Evolutionary conservation across 2,329 filamentous ascomycete genomes (phyloP).

Genomic region (Byssochlamys sp.): DNA sequence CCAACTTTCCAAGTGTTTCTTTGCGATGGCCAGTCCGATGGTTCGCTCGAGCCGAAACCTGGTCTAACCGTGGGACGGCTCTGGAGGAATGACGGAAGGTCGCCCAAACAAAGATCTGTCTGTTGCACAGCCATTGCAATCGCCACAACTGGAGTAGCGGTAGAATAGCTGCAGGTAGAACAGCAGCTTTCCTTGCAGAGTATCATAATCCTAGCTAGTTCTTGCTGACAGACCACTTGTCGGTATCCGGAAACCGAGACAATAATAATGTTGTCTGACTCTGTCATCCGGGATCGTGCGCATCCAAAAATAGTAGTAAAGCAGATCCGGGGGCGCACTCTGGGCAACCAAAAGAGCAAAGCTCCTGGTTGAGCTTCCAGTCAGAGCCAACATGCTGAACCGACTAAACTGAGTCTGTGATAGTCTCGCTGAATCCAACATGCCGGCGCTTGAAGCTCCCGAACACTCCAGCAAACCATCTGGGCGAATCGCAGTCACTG

Average conservation of each 20-base stretch:
- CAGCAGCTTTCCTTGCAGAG: neutral
- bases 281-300: neutral
- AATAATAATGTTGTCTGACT: neutral
- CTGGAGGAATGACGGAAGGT: neutral
- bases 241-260: neutral
- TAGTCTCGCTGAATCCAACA: neutral
- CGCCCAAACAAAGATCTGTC: neutral
- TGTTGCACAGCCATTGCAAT: neutral
- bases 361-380: neutral
- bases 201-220: neutral
- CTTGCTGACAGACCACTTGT: neutral
- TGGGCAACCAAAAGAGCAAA: neutral
- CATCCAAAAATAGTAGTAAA: neutral
- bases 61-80: neutral
- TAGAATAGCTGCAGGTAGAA: neutral
- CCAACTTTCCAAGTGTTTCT: neutral
- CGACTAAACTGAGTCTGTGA: neutral
- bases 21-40: neutral
- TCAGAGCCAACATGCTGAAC: neutral
- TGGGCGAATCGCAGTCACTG: neutral
- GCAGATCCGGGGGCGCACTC: neutral
- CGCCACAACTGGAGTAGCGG: neutral
- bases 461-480: neutral
- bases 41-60: neutral
- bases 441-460: neutral